Base-by-base conservation (phyloP, 2,329 filamentous ascomycete genomes). In the Fusarium siculi region DNA sequence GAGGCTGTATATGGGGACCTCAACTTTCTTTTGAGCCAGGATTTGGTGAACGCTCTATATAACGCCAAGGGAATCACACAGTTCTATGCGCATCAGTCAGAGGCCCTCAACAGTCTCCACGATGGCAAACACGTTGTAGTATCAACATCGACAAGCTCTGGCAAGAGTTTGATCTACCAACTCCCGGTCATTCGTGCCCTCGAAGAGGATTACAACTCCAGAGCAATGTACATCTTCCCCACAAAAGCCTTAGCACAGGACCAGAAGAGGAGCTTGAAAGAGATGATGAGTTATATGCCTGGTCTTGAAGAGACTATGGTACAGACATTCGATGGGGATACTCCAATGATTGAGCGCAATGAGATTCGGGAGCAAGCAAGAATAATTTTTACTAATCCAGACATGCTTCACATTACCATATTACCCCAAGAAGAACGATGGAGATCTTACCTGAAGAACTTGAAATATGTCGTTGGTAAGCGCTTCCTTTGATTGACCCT, bases 141-240 rank as follows among this genome's bases (percentile, higher is more conserved):
- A 4, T 92, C 95, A 4, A 99, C 96, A 0, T 97, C 96, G 1
- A 99, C 96, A 0, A 97, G 94, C 79, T 99, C 96, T 2, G 96
- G 96, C 16, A 99, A 99, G 81, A 98, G 95, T 10, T 85, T 99
- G n/a, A 98, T 99, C 69, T 99, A 98, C 79, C 96, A 99, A 78
- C 88, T 99, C 21, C 96, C 96, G 0, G 94, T 99, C 49, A 84
- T 99, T 16, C 91, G 97, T 79, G 93, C 94, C 55, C 84, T 99
- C 5, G 96, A 99, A 81, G 86, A 90, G 58, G 93, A 98, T 77
- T 84, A 82, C 5, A 86, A 91, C 63, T 93, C 93, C 14, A 87
- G 96, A 76, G 96, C 96, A 5, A 94, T 99, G 91, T 98, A 98
- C 80, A 97, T 99, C 40, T 99, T 99, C 69, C 96, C 96, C 0